phyloP scores from a whole-genome alignment of 1,139 yeast genomes.

The Kodamaea sp. region DNA sequence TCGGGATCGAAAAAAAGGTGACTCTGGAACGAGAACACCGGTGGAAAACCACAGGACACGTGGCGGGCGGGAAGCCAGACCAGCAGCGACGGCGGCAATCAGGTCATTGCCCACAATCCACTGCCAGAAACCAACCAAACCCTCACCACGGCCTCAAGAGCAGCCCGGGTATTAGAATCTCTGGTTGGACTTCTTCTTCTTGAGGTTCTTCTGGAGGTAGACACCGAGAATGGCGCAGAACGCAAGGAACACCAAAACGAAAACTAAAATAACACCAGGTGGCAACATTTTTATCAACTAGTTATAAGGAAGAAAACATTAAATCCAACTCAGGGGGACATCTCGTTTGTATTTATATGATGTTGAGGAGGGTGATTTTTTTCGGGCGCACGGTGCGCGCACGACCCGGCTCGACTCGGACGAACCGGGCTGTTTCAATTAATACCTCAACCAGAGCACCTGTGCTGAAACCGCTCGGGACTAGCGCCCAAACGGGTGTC shows the following conservation, averaged over 20 bases:
- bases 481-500: no score
- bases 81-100: no score
- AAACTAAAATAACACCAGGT: constrained; percentile 54
- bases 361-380: constrained; percentile 1
- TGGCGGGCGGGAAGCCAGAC: no score
- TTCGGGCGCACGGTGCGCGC: constrained; percentile 4
- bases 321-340: constrained; percentile 4
- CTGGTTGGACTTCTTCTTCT: constrained; percentile 48
- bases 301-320: constrained; percentile 6
- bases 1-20: constrained; percentile 2
- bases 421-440: constrained; percentile 8
- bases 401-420: constrained; percentile 11
- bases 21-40: no score
- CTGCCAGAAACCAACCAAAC: no score
- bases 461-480: no score
- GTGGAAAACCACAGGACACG: no score
- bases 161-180: constrained; percentile 41
- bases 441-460: constrained; percentile 11
- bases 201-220: constrained; percentile 38
- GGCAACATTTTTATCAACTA: constrained; percentile 40
- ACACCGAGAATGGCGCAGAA: constrained; percentile 38
- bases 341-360: constrained; percentile 11
- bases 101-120: no score
- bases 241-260: constrained; percentile 48
- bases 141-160: no score